A percentile compares a stretch with the other conserved stretches of the same genome.
phyloP scores from a whole-genome alignment of 78 protist species.

The Dictyostelium brefeldianum region DNA sequence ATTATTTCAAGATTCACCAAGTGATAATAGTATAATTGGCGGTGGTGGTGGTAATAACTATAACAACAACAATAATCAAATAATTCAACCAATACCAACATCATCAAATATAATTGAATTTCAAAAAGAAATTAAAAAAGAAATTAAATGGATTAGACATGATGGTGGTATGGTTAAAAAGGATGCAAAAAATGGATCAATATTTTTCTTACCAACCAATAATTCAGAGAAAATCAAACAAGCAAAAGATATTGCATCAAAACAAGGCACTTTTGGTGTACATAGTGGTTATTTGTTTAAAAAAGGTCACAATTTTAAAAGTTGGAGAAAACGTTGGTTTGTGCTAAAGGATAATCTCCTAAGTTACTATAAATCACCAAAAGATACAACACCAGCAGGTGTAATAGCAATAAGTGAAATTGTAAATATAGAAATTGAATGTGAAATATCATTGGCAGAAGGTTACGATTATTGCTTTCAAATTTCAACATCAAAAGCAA shows the following conservation, averaged over 20 bases:
- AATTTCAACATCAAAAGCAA: conserved; percentile 27
- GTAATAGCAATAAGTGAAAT: conserved; percentile 33
- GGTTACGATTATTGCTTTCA: conserved; percentile 45
- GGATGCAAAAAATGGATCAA: conserved; percentile 14
- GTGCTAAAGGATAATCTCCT: conserved; percentile 69
- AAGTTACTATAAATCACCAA: conserved; percentile 77
- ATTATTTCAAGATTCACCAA: neutral
- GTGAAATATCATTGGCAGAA: conserved; percentile 27
- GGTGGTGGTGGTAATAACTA: neutral
- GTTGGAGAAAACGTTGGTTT: conserved; percentile 85
- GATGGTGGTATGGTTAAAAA: neutral
- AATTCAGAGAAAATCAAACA: conserved; percentile 65
- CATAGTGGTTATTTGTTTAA: conserved; percentile 78
- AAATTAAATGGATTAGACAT: conserved; percentile 65
- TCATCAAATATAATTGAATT: neutral
- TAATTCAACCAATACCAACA: neutral
- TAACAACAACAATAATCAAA: neutral
- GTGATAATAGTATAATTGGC: neutral
- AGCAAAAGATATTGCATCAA: conserved; percentile 54
- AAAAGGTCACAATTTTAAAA: conserved; percentile 84
- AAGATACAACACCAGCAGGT: conserved; percentile 75
- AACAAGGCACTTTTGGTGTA: conserved; percentile 53
- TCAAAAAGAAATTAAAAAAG: conserved; percentile 76
- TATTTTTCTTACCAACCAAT: conserved; percentile 65
- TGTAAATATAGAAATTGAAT: neutral